phyloP scores from a whole-genome alignment of 1,139 yeast species.

The Kodamaea derodonti region DNA sequence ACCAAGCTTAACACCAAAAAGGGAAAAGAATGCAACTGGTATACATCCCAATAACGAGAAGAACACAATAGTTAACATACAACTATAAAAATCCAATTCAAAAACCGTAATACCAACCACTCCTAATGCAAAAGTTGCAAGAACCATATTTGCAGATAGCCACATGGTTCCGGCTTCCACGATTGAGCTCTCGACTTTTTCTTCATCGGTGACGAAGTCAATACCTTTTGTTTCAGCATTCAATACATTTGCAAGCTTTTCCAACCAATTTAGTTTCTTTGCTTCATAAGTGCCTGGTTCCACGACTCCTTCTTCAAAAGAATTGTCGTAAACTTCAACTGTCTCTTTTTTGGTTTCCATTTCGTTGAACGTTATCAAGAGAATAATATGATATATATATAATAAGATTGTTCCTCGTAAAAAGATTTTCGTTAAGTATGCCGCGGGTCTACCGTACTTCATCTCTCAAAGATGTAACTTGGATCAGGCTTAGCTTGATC shows the following conservation, averaged over 20 bases:
- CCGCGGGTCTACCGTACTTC: no score
- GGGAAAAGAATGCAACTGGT: constrained; percentile 80
- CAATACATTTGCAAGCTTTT: constrained; percentile 31
- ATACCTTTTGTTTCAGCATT: constrained; percentile 68
- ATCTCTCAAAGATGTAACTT: no score
- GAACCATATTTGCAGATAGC: constrained; percentile 87
- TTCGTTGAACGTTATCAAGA: constrained; percentile 13
- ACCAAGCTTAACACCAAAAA: constrained; percentile 82
- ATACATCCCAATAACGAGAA: constrained; percentile 69
- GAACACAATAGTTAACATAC: constrained; percentile 60
- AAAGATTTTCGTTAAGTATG: no score
- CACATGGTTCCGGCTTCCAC: constrained; percentile 84
- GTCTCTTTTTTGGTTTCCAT: constrained; percentile 15
- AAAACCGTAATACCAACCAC: constrained; percentile 64
- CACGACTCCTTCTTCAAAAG: constrained; percentile 15
- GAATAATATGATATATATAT: no score
- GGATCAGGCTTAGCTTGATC: no score
- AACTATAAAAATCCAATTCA: constrained; percentile 61
- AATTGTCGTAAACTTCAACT: constrained; percentile 23
- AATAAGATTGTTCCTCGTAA: no score
- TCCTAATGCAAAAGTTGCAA: constrained; percentile 81
- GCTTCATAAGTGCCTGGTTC: constrained; percentile 22
- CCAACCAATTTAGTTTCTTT: constrained; percentile 11
- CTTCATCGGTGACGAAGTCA: constrained; percentile 64
- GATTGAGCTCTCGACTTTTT: constrained; percentile 57